Percentiles rank a stretch among this genome's conserved stretches.
phyloP scores from a whole-genome alignment of 306 rosid species.

The Quercus parvula region DNA sequence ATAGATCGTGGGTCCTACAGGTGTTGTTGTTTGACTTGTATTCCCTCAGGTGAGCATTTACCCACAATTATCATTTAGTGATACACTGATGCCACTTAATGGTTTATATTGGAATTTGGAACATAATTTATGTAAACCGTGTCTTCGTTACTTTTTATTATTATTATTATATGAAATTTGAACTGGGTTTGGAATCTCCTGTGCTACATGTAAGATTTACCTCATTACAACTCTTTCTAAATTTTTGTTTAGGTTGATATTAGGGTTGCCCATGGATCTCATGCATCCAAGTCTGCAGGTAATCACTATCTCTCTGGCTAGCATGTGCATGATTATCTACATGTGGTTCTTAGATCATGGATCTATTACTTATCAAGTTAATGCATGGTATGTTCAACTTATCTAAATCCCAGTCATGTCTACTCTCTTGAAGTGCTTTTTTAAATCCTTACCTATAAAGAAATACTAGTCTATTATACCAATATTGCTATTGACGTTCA shows the following conservation, averaged over 20 bases:
- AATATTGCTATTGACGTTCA: no score
- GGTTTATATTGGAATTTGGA: neutral
- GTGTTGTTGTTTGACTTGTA: no score
- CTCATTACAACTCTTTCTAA: constrained; percentile 13
- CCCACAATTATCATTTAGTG: no score
- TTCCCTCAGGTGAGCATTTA: no score
- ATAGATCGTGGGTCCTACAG: no score
- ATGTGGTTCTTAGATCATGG: neutral
- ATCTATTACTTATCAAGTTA: constrained; percentile 5
- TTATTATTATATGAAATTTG: constrained; percentile 7
- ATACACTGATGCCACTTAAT: no score
- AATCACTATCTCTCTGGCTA: neutral
- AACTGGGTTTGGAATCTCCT: constrained; percentile 2
- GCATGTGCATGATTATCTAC: neutral
- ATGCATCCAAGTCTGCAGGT: constrained; percentile 93
- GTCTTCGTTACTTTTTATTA: neutral
- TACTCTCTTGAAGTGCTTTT: neutral
- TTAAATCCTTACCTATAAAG: neutral
- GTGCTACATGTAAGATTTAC: neutral
- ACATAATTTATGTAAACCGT: neutral
- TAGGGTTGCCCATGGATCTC: constrained; percentile 93
- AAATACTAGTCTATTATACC: neutral
- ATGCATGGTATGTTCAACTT: neutral
- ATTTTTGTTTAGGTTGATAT: constrained; percentile 72
- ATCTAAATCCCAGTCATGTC: neutral